Percentiles rank a stretch among this genome's conserved stretches.
Conservation (phyloP, 257 asterid species). For the Solanum commersonii region DNA sequence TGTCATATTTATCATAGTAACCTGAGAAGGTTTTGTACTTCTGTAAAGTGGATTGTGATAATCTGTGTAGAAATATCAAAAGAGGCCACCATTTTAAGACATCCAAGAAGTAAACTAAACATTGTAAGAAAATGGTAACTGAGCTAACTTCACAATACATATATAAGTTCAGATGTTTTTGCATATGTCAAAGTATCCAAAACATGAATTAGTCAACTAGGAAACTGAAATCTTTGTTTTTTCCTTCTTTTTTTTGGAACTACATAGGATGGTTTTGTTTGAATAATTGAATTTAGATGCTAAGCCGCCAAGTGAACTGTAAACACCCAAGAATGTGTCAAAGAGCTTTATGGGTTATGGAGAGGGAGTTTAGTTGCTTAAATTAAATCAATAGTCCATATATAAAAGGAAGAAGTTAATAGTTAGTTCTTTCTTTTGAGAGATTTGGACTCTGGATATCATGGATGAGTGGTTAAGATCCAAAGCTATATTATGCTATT, state of each 20-base stretch:
- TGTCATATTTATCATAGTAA: not conserved
- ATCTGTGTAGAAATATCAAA: not conserved
- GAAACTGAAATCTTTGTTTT: not conserved
- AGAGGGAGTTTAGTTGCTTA: not conserved
- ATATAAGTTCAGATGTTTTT: not conserved
- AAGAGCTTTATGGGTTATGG: not conserved
- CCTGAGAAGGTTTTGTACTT: not conserved
- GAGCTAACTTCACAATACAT: not conserved
- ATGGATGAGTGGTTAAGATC: not conserved
- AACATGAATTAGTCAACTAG: not conserved
- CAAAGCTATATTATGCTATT: not conserved
- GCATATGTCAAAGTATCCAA: not conserved
- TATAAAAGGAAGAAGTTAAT: not conserved
- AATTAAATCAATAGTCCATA: not conserved
- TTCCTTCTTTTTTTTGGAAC: not conserved
- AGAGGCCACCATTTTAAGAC: not conserved
- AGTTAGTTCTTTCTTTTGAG: not conserved
- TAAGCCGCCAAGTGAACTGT: not conserved
- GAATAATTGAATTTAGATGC: not conserved
- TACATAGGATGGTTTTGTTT: not conserved
- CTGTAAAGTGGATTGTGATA: not conserved
- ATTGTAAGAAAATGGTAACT: not conserved
- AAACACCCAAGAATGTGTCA: not conserved
- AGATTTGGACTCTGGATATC: not conserved
- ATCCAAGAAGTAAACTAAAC: not conserved